Base-by-base conservation (phyloP, 2,329 filamentous ascomycete genomes). In the Knufia petricola region DNA sequence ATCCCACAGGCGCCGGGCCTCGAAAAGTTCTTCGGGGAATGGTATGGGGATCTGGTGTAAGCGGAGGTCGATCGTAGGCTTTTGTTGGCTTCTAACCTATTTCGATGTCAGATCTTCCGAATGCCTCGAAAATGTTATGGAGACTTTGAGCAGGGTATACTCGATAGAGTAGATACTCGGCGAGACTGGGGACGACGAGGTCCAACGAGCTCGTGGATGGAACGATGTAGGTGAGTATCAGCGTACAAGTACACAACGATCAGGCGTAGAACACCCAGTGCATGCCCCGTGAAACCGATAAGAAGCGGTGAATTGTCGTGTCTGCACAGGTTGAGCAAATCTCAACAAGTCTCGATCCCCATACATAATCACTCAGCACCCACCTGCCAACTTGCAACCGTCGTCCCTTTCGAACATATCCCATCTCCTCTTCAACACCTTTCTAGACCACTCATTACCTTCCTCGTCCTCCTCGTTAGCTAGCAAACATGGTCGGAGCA, bases 401-500 rank as follows among this genome's bases (percentile, higher is more conserved):
- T n/a, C n/a, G n/a, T n/a, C n/a, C n/a, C n/a, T n/a, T n/a, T n/a
- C n/a, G n/a, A n/a, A n/a, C n/a, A 38, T 38, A 7, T 19, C 17
- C 12, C 8, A 7, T 7, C 17, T 38, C 8, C 34, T 15, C 34
- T 38, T 38, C 28, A 30, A 30, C 28, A 15, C 8, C 34, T 38
- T 38, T n/a, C 34, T 38, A n/a, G n/a, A n/a, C n/a, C n/a, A n/a
- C n/a, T n/a, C n/a, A n/a, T n/a, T n/a, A n/a, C n/a, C 34, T n/a
- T 15, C 34, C 34, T 37, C 34, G 34, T 40, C 21, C 17, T 24
- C 21, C 37, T 21, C 37, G 7, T 17, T 17, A 6, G 7, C 37
- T 12, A 10, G n/a, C 24, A 12, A 41, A 24, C 19, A 41, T 58
- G 56, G 32, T 47, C 31, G 36, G 45, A 20, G 47, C 54, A 43